Percentiles rank a stretch among this genome's conserved stretches.
phyloP scores from a whole-genome alignment of 1,284 basidiomycete species.

The Nidula niveotomentosa region DNA sequence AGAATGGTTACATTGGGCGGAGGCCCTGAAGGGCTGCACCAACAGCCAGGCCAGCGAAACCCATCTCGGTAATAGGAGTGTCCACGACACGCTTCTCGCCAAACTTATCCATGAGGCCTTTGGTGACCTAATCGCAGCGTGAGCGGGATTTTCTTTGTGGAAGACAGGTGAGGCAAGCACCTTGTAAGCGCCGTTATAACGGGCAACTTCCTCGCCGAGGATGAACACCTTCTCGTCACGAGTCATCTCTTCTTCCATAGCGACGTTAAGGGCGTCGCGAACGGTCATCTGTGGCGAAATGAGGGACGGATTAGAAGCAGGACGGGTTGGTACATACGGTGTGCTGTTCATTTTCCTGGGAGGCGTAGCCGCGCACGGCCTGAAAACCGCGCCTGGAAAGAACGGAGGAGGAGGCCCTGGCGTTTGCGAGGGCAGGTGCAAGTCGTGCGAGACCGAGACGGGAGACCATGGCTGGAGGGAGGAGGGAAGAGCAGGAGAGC shows the following conservation, averaged over 20 bases:
- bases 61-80: constrained; percentile 98
- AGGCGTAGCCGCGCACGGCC: constrained; percentile 60
- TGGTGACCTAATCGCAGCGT: constrained; percentile 71
- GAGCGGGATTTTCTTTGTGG: background rate
- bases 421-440: constrained; percentile 51
- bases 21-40: constrained; percentile 95
- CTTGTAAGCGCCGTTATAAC: constrained; percentile 99
- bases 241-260: constrained; percentile 99
- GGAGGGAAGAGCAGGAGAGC: constrained; percentile 10
- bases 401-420: constrained; percentile 38
- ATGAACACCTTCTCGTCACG: constrained; percentile 96
- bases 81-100: constrained; percentile 99
- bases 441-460: constrained; percentile 66
- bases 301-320: constrained; percentile 7
- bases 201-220: constrained; percentile 97
- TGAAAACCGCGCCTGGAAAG: constrained; percentile 39
- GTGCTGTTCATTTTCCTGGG: constrained; percentile 53
- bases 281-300: constrained; percentile 82
- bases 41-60: constrained; percentile 96
- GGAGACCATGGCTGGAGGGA: constrained; percentile 54
- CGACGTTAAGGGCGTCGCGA: constrained; percentile 95
- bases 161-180: constrained; percentile 33
- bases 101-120: constrained; percentile 99
- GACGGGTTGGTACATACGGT: constrained; percentile 40
- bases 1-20: constrained; percentile 73